Conservation (phyloP, 768 basidiomycete species). For the Tylopilus cervinicoccineus region DNA sequence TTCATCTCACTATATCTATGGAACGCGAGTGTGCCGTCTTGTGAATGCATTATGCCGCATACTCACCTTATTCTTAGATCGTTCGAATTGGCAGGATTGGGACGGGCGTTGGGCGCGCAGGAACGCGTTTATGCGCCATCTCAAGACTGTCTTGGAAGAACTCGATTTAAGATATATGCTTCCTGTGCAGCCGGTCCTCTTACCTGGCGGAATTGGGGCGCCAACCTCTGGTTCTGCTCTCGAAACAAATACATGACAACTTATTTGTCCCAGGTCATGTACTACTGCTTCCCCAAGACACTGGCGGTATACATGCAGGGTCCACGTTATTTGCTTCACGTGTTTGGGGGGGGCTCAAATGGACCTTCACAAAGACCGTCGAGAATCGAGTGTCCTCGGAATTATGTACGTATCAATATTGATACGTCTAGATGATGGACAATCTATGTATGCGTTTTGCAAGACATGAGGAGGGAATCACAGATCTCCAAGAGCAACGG, state of each 20-base stretch:
- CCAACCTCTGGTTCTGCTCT: background rate
- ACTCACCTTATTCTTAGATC: constrained; percentile 40
- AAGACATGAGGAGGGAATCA: background rate
- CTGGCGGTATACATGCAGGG: background rate
- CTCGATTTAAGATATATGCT: constrained; percentile 67
- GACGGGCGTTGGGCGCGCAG: constrained; percentile 74
- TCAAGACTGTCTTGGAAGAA: constrained; percentile 69
- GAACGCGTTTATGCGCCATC: constrained; percentile 69
- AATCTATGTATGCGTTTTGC: background rate
- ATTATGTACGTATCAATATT: constrained; percentile 7
- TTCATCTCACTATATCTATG: constrained; percentile 61
- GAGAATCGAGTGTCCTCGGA: background rate
- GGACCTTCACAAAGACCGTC: background rate
- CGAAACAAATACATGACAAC: background rate
- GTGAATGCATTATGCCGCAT: background rate
- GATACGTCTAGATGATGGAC: constrained; percentile 1
- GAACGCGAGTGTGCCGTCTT: constrained; percentile 51
- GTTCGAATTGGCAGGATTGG: constrained; percentile 87
- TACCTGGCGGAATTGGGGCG: constrained; percentile 32
- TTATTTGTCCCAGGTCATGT: background rate
- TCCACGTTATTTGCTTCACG: background rate
- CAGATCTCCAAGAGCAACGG: constrained; percentile 51
- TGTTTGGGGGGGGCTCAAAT: background rate
- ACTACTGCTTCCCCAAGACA: background rate
- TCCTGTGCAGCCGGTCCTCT: constrained; percentile 68